Evolutionary conservation across 495 filamentous ascomycete genomes (phyloP).

Genomic region (Tricharina praecox): DNA sequence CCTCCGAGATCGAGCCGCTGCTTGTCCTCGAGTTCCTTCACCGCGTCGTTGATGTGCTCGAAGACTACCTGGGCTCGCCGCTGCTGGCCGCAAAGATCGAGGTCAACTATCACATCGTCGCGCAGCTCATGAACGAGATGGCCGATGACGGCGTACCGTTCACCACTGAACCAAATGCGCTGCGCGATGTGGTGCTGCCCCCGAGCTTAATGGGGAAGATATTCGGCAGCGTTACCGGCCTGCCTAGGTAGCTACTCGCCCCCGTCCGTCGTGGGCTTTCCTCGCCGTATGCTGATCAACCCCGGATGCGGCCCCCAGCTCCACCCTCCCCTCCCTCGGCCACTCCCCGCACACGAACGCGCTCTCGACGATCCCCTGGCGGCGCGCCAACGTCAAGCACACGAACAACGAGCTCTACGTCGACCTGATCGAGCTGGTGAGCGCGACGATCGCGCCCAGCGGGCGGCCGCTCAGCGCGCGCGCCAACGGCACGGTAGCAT

Average conservation of each 20-base stretch:
- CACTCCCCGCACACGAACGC: constrained; percentile 29
- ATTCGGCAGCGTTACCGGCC: constrained; percentile 59
- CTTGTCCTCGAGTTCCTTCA: constrained; percentile 92
- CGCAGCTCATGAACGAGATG: constrained; percentile 87
- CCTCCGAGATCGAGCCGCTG: constrained; percentile 77
- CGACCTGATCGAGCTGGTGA: constrained; percentile 79
- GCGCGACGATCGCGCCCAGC: constrained; percentile 74
- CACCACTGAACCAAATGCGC: constrained; percentile 82
- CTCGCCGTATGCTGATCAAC: no score
- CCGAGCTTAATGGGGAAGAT: constrained; percentile 79
- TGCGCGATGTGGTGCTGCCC: constrained; percentile 81
- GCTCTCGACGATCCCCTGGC: constrained; percentile 60
- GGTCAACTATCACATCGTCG: constrained; percentile 79
- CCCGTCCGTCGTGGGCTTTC: no score
- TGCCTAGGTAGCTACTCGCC: constrained; percentile 43
- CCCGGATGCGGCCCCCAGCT: background rate
- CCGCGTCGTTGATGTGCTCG: constrained; percentile 77
- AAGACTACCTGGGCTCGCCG: constrained; percentile 88
- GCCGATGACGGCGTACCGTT: constrained; percentile 82
- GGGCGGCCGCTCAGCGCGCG: constrained; percentile 72
- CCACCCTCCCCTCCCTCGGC: background rate
- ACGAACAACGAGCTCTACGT: constrained; percentile 96
- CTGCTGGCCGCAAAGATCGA: constrained; percentile 73
- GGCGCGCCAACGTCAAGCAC: constrained; percentile 79
- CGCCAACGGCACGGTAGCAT: constrained; percentile 82